Percentiles rank a stretch among this genome's conserved stretches.
phyloP scores from a whole-genome alignment of 495 filamentous ascomycete genomes.

The Bombardia bombarda region DNA sequence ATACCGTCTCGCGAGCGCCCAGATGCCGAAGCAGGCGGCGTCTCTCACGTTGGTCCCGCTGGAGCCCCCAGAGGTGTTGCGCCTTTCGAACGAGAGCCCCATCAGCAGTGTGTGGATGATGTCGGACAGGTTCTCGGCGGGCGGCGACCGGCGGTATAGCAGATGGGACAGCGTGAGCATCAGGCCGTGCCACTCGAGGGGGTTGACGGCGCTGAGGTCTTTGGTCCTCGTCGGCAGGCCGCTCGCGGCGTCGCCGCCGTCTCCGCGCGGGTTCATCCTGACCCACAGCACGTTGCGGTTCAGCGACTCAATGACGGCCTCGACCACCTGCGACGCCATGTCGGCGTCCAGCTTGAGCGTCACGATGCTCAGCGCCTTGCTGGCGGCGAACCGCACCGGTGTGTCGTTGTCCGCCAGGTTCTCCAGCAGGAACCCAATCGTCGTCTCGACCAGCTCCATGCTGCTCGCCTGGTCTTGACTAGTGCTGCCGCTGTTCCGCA shows the following conservation, averaged over 20 bases:
- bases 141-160: constrained; percentile 68
- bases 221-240: no score
- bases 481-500: constrained; percentile 29
- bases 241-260: constrained; percentile 21
- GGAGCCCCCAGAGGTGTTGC: constrained; percentile 69
- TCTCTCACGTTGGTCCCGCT: constrained; percentile 93
- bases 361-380: constrained; percentile 85
- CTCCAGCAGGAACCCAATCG: constrained; percentile 63
- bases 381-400: constrained; percentile 78
- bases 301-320: constrained; percentile 69
- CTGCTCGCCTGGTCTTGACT: constrained; percentile 24
- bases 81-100: constrained; percentile 78
- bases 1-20: constrained; percentile 85
- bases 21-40: constrained; percentile 91
- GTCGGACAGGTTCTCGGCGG: constrained; percentile 54
- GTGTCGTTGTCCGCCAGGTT: constrained; percentile 76
- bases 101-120: constrained; percentile 63
- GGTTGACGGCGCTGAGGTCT: constrained; percentile 65
- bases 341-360: constrained; percentile 66
- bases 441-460: constrained; percentile 58
- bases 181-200: constrained; percentile 84
- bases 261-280: constrained; percentile 26
- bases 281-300: constrained; percentile 68
- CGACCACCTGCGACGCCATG: constrained; percentile 78
- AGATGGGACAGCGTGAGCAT: constrained; percentile 81